Conservation (phyloP, 1,284 basidiomycete genomes). For the Moesziomyces parantarcticus region DNA sequence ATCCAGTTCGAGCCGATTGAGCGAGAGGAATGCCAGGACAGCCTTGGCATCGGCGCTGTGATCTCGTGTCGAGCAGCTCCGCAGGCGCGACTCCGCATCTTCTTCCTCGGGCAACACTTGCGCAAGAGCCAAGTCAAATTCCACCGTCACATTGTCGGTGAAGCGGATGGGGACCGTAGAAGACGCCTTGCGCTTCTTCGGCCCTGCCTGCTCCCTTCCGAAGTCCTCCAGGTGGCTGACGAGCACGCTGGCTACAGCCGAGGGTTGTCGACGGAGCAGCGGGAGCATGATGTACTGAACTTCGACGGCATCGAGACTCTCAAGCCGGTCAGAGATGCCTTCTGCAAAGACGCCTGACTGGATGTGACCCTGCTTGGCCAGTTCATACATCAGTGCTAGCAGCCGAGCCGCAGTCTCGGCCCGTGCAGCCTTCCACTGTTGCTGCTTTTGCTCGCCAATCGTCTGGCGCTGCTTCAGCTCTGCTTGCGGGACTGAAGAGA, state of each 20-base stretch:
- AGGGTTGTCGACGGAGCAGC: conserved; percentile 13
- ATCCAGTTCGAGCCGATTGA: conserved; percentile 25
- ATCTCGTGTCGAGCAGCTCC: conserved; percentile 1
- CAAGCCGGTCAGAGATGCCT: conserved; percentile 33
- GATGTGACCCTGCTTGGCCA: conserved; percentile 17
- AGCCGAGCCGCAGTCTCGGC: conserved; percentile 29
- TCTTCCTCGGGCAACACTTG: conserved; percentile 18
- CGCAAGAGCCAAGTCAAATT: conserved; percentile 9
- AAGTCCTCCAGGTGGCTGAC: conserved; percentile 12
- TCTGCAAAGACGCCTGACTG: conserved; percentile 14
- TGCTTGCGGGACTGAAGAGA: conserved; percentile 24
- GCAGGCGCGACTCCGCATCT: conserved; percentile 1
- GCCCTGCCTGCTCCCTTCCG: conserved; percentile 1
- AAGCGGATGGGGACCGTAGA: conserved; percentile 1
- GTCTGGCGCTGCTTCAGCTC: conserved; percentile 33
- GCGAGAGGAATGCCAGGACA: conserved; percentile 16
- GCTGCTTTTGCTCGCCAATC: conserved; percentile 12
- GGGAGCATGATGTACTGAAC: conserved; percentile 19
- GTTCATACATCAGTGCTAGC: conserved; percentile 15
- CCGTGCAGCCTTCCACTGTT: conserved; percentile 13
- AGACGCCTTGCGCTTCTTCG: conserved; percentile 8
- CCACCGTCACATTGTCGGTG: background rate
- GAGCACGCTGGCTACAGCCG: conserved; percentile 17
- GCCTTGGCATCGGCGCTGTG: conserved; percentile 22
- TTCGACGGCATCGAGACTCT: conserved; percentile 9